Percentiles rank a stretch among this genome's conserved stretches.
Conservation (phyloP, 73 alveolate species). For the Loxodes magnus region DNA sequence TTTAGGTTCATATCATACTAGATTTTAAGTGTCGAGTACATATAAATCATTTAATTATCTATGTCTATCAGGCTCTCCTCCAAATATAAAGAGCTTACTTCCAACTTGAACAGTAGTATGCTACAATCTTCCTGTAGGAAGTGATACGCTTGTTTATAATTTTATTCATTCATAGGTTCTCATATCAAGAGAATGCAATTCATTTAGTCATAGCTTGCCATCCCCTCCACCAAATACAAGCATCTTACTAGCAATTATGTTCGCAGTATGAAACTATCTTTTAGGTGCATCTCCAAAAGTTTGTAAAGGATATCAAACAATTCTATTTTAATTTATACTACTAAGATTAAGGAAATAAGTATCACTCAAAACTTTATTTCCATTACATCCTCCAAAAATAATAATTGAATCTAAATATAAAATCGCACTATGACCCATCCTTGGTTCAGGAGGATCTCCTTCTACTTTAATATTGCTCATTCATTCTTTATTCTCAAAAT, state of each 20-base stretch:
- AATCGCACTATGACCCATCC: slow-evolving; percentile 10
- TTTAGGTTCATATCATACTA: neutral
- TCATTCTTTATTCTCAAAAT: slow-evolving; percentile 32
- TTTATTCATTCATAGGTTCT: slow-evolving; percentile 23
- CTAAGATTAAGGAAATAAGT: neutral
- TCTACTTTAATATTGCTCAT: slow-evolving; percentile 12
- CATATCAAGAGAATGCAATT: neutral
- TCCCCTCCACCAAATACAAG: slow-evolving; percentile 75
- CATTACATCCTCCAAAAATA: slow-evolving; percentile 7
- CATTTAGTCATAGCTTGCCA: slow-evolving; percentile 43
- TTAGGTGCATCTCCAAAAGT: neutral
- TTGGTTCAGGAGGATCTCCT: slow-evolving; percentile 1
- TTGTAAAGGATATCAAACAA: neutral
- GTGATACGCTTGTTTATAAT: slow-evolving; percentile 35
- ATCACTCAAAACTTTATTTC: slow-evolving; percentile 7
- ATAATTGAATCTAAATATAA: slow-evolving; percentile 25
- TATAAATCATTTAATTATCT: slow-evolving; percentile 53
- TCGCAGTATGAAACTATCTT: slow-evolving; percentile 12
- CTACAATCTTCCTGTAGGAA: slow-evolving; percentile 62
- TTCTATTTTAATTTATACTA: neutral
- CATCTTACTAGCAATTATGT: slow-evolving; percentile 18
- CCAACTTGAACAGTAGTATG: slow-evolving; percentile 52
- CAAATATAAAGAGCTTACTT: slow-evolving; percentile 43
- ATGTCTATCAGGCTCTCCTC: slow-evolving; percentile 71
- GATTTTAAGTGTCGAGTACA: slow-evolving; percentile 36